These are phyloP conservation scores for Persicaria maculosa DNA, from an alignment of 148 eudicot genomes.

Conservation along the genomic window DNA sequence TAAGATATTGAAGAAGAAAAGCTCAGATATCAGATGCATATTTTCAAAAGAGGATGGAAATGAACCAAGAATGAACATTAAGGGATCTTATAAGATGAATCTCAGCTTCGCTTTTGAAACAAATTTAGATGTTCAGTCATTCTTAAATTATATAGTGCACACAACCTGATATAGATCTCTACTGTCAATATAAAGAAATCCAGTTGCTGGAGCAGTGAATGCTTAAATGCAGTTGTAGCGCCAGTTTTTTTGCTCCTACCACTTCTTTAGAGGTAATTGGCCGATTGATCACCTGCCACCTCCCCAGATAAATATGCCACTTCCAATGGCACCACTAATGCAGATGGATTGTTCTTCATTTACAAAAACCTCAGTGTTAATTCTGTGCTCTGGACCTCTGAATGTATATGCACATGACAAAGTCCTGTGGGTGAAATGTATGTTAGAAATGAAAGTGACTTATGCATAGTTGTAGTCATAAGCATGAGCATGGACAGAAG, in stretches of 20 bases:
- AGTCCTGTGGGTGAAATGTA: slow-evolving; percentile 36
- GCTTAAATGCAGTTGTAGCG: slow-evolving; percentile 85
- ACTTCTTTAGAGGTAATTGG: slow-evolving; percentile 45
- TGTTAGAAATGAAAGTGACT: background rate
- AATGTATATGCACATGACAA: slow-evolving; percentile 68
- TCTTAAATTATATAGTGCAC: background rate
- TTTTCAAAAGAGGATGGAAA: no score
- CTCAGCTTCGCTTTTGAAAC: no score
- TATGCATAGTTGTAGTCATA: background rate
- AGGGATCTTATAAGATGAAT: no score
- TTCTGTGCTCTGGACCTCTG: slow-evolving; percentile 66
- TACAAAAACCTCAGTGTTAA: slow-evolving; percentile 56
- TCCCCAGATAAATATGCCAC: slow-evolving; percentile 64
- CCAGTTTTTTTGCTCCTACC: slow-evolving; percentile 48
- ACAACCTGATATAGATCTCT: slow-evolving; percentile 43
- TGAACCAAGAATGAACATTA: no score
- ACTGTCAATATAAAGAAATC: slow-evolving; percentile 65
- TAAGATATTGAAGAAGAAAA: no score
- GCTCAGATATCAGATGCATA: no score
- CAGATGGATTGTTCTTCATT: slow-evolving; percentile 61
- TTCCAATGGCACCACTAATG: slow-evolving; percentile 79
- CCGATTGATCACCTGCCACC: slow-evolving; percentile 35
- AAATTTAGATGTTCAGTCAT: no score
- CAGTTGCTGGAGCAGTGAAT: slow-evolving; percentile 57
- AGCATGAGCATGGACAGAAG: background rate